Evolutionary conservation across 75 land plant genomes (phyloP), one percentile per base, ranked within the genome.

Genomic region (Chamaecyparis obtusa): DNA sequence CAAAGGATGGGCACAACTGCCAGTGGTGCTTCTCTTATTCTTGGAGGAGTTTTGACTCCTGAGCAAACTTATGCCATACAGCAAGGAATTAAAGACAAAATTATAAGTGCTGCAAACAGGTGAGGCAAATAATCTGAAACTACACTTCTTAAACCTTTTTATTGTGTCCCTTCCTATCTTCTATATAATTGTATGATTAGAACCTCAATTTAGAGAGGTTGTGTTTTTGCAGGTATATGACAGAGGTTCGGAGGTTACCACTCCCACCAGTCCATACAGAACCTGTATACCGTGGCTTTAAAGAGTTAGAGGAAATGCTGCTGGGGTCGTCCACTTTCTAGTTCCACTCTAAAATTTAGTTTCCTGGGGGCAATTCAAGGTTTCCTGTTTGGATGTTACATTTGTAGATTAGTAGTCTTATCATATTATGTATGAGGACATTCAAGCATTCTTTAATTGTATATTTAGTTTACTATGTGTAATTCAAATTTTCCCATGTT

Each of bases 251-350:
- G 41, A 87, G 99, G 86, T 88, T 98, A 88, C 84, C 99, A 16
- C 93, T 97, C 64, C 92, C 99, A 13, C 95, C 92, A 11, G 90
- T 57, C 57, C 91, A 90, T 55, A 94, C 94, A 30, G 99, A 97
- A 86, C 91, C 94, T 33, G 96, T 98, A 77, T 94, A 94, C 84
- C 88, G 90, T 83, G 99, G 99, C 37, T 97, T 98, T 75, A 82
- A 92, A 37, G 99, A 98, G 83, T 94, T 98, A 30, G 99, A 98
- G 86, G 99, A 98, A 82, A 90, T 93, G 43, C 94, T 98, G 5
- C 76, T 94, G 67, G 92, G 92, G 76, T 87, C 93, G 16, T 77
- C 80, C 86, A 84, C 67, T 32, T 84, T 84, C 64, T 84, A 84
- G 64, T 84, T 84, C 55, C 76, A 74, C 76, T 74, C 36, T 33